Conservation (phyloP, 768 basidiomycete species). For the Mycena epipterygia region DNA sequence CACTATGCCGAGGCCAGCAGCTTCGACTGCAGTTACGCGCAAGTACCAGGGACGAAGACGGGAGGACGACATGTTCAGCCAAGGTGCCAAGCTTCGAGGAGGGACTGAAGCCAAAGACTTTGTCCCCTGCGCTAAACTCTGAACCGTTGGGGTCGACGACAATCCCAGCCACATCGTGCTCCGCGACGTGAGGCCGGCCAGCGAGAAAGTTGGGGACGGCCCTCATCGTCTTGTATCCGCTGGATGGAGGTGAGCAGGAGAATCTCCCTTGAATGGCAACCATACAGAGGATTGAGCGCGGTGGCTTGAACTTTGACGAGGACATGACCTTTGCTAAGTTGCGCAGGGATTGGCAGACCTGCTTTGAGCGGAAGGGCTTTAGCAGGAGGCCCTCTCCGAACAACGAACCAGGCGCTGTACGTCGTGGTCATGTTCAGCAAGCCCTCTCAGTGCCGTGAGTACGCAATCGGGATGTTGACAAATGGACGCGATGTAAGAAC, state of each 20-base stretch:
- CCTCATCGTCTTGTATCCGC: constrained; percentile 72
- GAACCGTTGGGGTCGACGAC: constrained; percentile 69
- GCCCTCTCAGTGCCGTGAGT: too few species aligned
- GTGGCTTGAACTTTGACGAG: constrained; percentile 66
- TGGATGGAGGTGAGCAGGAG: constrained; percentile 41
- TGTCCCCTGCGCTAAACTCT: constrained; percentile 69
- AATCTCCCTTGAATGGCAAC: background rate
- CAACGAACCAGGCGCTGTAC: constrained; percentile 31
- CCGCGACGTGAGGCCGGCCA: constrained; percentile 65
- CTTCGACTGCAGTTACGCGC: constrained; percentile 63
- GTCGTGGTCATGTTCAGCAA: constrained; percentile 5
- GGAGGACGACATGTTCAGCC: constrained; percentile 67
- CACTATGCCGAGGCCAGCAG: constrained; percentile 72
- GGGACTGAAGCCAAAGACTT: constrained; percentile 64
- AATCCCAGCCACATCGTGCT: constrained; percentile 74
- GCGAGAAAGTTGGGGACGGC: constrained; percentile 61
- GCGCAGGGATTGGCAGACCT: constrained; percentile 31
- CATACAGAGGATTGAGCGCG: constrained; percentile 79
- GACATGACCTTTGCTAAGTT: constrained; percentile 56
- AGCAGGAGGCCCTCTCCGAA: constrained; percentile 15
- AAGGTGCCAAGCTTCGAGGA: constrained; percentile 66
- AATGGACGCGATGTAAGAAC: too few species aligned
- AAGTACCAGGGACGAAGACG: constrained; percentile 57
- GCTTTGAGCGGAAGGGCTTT: constrained; percentile 36
- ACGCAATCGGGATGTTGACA: too few species aligned